Evolutionary conservation across 2,329 filamentous ascomycete genomes (phyloP), one percentile per base, ranked within the genome.

Genomic region (Pseudogymnoascus sp.): DNA sequence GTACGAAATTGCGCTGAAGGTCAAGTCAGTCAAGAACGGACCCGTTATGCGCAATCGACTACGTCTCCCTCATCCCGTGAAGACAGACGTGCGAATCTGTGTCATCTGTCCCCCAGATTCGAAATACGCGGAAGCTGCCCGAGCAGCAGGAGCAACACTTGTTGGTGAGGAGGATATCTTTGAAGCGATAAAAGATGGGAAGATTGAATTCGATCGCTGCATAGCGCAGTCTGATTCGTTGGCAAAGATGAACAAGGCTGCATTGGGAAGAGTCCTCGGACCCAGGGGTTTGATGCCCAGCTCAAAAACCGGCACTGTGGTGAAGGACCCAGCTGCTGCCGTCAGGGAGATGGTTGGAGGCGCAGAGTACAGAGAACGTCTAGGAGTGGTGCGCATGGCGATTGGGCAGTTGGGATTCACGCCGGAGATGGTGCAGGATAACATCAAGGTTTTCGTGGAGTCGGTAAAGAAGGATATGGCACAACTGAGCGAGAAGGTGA

Each of bases 271-370:
- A 67, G 82, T 96, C 45, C 80, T 99, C 19, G 94, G 94, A 71
- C 94, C 95, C 52, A 87, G 85, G 75, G 92, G 92, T 2, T 76
- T 99, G 71, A 97, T 99, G 94, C 94, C 94, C 5, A 95, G 85
- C 73, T 78, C 83, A 64, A 96, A 96, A 80, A 85, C 85, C 65
- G 92, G 91, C 67, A 97, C 94, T 0, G 89, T 99, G 62, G 91
- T 96, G 23, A 88, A 83, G 71, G 89, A 96, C 72, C 83, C 96
- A 14, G 82, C 82, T 61, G 75, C 80, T n/a, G 82, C 86, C 35
- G 89, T 99, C 70, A 84, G 83, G 70, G 90, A 93, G 68, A 86
- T 96, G 76, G 85, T 91, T 12, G 92, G 93, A 65, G 91, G 87
- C 61, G 90, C 87, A 61, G 86, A 92, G 68, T 99, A 96, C 78